phyloP scores from a whole-genome alignment of 2,329 filamentous ascomycete genomes.

The Aspergillus aculeatus region DNA sequence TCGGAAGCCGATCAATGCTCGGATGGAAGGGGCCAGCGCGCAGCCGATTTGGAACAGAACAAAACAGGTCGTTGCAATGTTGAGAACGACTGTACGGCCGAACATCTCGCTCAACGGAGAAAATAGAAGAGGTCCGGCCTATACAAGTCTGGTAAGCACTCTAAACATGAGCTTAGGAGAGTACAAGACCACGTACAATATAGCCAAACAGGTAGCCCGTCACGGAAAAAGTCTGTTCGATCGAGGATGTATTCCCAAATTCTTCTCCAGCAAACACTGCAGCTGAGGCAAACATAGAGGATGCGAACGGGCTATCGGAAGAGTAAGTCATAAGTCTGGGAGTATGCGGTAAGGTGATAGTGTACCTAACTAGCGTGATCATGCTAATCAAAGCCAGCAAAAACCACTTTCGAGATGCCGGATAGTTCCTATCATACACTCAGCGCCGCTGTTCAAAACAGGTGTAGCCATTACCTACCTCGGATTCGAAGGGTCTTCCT shows the following conservation, averaged over 20 bases:
- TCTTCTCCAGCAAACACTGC: constrained; percentile 6
- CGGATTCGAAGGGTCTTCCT: constrained; percentile 1
- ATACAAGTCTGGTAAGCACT: not conserved
- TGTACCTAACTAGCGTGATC: constrained; percentile 15
- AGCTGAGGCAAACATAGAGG: constrained; percentile 13
- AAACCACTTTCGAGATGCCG: constrained; percentile 11
- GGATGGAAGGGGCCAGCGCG: constrained; percentile 14
- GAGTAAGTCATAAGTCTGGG: not conserved
- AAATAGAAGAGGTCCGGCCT: constrained; percentile 13
- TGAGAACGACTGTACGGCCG: constrained; percentile 10
- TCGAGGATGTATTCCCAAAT: constrained; percentile 8
- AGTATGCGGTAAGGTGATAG: not conserved
- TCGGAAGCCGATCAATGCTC: constrained; percentile 15
- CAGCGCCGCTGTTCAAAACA: not conserved
- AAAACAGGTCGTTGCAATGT: constrained; percentile 8
- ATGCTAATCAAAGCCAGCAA: constrained; percentile 10
- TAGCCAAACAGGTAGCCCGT: constrained; percentile 15
- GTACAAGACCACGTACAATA: constrained; percentile 2
- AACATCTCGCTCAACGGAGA: constrained; percentile 12
- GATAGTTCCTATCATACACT: constrained; percentile 9
- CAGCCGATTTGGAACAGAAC: constrained; percentile 14
- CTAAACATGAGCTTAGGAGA: not conserved
- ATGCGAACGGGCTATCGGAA: constrained; percentile 13
- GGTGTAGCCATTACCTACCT: not conserved
- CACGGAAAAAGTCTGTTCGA: constrained; percentile 7